phyloP scores from a whole-genome alignment of 1,284 basidiomycete genomes.

The Cutaneotrichosporon cutaneum region DNA sequence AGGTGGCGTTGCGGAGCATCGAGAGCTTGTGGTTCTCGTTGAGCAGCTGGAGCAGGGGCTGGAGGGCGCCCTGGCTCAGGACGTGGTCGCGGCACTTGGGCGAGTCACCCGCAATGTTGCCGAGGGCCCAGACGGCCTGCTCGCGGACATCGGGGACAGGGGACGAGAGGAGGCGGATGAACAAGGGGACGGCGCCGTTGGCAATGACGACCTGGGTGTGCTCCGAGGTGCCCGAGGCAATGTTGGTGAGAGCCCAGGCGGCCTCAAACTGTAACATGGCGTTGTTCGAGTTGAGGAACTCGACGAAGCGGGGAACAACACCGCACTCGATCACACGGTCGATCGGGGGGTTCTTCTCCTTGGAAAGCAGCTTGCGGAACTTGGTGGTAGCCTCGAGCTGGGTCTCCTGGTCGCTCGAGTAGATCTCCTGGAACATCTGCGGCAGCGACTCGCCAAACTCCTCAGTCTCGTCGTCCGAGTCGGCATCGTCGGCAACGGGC shows the following conservation, averaged over 20 bases:
- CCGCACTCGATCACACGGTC: conserved; percentile 97
- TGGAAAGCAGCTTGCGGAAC: conserved; percentile 97
- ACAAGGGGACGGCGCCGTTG: conserved; percentile 93
- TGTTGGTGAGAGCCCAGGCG: conserved; percentile 99
- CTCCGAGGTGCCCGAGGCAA: conserved; percentile 96
- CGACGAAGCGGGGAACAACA: conserved; percentile 95
- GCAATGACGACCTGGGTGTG: conserved; percentile 98
- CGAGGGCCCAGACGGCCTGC: conserved; percentile 95
- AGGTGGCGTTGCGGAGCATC: conserved; percentile 96
- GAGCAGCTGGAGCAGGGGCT: conserved; percentile 57
- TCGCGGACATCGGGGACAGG: conserved; percentile 87
- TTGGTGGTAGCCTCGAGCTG: conserved; percentile 92
- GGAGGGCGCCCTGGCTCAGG: conserved; percentile 57
- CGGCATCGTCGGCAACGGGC: conserved; percentile 60
- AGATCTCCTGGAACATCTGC: conserved; percentile 84
- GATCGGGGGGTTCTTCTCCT: conserved; percentile 99
- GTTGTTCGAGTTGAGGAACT: conserved; percentile 83
- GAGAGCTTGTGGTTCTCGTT: conserved; percentile 81
- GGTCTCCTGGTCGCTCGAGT: conserved; percentile 84
- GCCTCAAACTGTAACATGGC: conserved; percentile 99
- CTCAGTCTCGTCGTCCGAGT: conserved; percentile 79
- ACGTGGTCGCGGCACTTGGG: conserved; percentile 90
- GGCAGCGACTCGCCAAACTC: conserved; percentile 62
- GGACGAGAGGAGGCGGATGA: conserved; percentile 86
- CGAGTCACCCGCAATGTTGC: conserved; percentile 94